These are phyloP conservation scores for Diaporthe aspalathi DNA, from an alignment of 2,329 filamentous ascomycete genomes.

Conservation along the genomic window DNA sequence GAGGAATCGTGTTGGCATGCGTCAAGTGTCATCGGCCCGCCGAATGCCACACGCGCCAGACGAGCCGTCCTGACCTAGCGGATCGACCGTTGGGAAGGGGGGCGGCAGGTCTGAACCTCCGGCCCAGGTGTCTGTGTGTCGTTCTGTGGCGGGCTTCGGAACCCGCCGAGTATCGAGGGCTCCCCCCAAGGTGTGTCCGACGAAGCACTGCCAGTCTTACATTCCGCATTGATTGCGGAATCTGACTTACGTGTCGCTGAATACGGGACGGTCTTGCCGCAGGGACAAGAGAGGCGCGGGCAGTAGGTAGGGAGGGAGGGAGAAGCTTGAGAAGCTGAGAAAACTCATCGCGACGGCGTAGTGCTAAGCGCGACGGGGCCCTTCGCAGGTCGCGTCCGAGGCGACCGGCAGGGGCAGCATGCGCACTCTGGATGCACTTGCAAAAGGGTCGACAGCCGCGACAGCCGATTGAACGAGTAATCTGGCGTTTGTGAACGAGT, in stretches of 20 bases:
- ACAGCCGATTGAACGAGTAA: neutral
- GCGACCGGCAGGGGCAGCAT: constrained; percentile 5
- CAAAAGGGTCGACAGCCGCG: constrained; percentile 18
- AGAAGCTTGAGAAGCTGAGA: neutral
- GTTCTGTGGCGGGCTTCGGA: constrained; percentile 21
- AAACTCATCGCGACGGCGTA: neutral
- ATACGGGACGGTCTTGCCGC: neutral
- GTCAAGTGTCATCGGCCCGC: constrained; percentile 31
- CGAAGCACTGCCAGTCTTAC: constrained; percentile 15
- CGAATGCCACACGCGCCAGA: constrained; percentile 6
- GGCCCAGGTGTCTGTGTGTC: constrained; percentile 1
- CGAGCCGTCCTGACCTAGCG: constrained; percentile 21
- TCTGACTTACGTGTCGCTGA: neutral
- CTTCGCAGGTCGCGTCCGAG: neutral
- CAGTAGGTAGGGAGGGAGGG: neutral
- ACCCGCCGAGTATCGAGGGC: constrained; percentile 14
- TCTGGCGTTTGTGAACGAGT: neutral
- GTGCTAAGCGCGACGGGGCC: constrained; percentile 20
- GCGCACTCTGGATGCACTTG: neutral
- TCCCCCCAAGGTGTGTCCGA: constrained; percentile 2
- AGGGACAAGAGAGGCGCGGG: neutral
- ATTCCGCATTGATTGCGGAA: neutral
- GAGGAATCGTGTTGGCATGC: constrained; percentile 24
- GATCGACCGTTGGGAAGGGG: constrained; percentile 12
- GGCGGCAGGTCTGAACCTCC: constrained; percentile 6